Percentiles rank a stretch among this genome's conserved stretches.
phyloP scores from a whole-genome alignment of 2,329 filamentous ascomycete genomes.

The Penicillium carneum region DNA sequence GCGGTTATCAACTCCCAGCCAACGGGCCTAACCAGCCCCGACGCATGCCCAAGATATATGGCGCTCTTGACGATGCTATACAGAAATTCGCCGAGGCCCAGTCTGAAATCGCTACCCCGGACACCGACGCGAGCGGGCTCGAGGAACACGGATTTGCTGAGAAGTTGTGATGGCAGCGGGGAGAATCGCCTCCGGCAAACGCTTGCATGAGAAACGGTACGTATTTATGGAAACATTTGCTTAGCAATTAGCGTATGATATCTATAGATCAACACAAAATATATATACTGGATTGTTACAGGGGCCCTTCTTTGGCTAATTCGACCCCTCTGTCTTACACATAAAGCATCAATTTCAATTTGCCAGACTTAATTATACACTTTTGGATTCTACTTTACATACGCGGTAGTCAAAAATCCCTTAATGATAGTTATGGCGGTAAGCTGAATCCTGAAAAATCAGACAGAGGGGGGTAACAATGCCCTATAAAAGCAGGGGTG shows the following conservation, averaged over 20 bases:
- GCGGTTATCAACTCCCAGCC: conserved; percentile 83
- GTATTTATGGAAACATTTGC: conserved; percentile 10
- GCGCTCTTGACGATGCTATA: conserved; percentile 61
- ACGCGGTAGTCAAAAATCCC: too few relatives aligned
- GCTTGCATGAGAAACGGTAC: conserved; percentile 15
- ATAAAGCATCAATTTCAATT: too few relatives aligned
- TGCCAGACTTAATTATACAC: too few relatives aligned
- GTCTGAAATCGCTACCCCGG: conserved; percentile 60
- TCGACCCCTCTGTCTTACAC: too few relatives aligned
- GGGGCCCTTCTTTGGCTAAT: too few relatives aligned
- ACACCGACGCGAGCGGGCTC: conserved; percentile 60
- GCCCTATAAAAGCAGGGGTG: neutral
- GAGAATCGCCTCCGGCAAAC: neutral
- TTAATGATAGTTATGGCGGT: too few relatives aligned
- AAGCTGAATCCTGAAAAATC: too few relatives aligned
- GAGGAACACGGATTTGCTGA: conserved; percentile 65
- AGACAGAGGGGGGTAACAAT: too few relatives aligned
- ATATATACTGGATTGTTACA: neutral
- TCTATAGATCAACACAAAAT: neutral
- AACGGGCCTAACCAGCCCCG: conserved; percentile 67
- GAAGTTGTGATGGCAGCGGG: conserved; percentile 36
- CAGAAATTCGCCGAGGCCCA: conserved; percentile 58
- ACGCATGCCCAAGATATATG: conserved; percentile 73
- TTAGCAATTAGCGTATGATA: conserved; percentile 8
- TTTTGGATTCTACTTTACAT: too few relatives aligned